Evolutionary conservation across 2,329 filamentous ascomycete genomes (phyloP).

Genomic region (Penicillium sumatraense): DNA sequence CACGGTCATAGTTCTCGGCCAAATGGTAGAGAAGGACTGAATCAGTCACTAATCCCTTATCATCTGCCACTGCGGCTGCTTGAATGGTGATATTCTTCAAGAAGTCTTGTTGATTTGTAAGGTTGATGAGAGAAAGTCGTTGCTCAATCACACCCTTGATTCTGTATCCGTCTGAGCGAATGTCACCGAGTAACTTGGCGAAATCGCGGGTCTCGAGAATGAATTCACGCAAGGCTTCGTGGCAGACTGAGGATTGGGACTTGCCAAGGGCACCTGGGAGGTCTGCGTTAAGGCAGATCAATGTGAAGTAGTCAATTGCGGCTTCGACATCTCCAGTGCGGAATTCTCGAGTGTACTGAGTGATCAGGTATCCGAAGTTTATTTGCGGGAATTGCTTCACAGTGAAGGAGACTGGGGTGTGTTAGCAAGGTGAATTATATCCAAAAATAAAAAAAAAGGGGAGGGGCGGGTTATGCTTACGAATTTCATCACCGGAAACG

Average conservation of each 20-base stretch:
- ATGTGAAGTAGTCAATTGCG: conserved; percentile 87
- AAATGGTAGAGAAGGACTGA: conserved; percentile 94
- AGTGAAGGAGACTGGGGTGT: conserved; percentile 60
- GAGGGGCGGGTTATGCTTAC: conserved; percentile 47
- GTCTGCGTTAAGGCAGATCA: conserved; percentile 92
- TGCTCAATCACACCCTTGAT: conserved; percentile 88
- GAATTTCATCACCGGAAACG: conserved; percentile 70
- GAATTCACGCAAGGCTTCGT: conserved; percentile 89
- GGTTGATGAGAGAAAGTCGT: conserved; percentile 77
- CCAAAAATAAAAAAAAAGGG: not conserved
- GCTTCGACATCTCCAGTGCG: conserved; percentile 85
- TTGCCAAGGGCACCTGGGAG: conserved; percentile 73
- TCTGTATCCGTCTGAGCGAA: conserved; percentile 80
- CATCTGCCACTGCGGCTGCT: conserved; percentile 89
- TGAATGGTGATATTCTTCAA: conserved; percentile 90
- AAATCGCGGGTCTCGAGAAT: conserved; percentile 98
- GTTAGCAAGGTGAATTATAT: not conserved
- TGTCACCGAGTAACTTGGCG: conserved; percentile 89
- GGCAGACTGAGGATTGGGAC: conserved; percentile 80
- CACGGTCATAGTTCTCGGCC: conserved; percentile 91
- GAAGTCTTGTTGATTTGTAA: conserved; percentile 80
- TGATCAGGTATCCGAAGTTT: conserved; percentile 91
- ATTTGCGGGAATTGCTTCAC: conserved; percentile 70
- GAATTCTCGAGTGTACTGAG: conserved; percentile 96
- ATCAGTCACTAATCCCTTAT: conserved; percentile 90